Base-by-base conservation (phyloP, 768 basidiomycete genomes). In the Lentinula edodes region DNA sequence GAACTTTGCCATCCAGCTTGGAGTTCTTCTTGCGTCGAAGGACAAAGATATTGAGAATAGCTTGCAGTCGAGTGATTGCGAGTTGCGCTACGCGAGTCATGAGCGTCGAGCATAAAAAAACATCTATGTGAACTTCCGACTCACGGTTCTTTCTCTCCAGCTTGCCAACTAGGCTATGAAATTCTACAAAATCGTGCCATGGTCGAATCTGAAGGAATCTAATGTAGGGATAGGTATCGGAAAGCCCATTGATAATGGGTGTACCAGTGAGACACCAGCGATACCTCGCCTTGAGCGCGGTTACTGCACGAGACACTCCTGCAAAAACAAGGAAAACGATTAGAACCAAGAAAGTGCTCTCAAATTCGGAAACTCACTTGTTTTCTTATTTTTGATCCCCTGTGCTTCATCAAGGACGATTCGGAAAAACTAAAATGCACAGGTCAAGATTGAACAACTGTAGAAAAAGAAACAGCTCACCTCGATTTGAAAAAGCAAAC, bases 201-300 rank as follows among this genome's bases (percentile, higher is more conserved):
- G 80, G 81, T 5, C 76, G 69, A 18, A 82, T 67, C 58, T 69
- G 72, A 54, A 82, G 65, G 66, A 80, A 83, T 20, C 80, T 71
- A 8, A 82, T 46, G 50, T 75, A 74, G 10, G 74, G 73, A 63
- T 80, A 90, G 0, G 80, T 76, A 68, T 90, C 90, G 23, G 60
- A 56, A 32, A 46, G 18, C 8, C 16, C 12, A 54, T 56, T 41
- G 10, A 38, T 38, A 18, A 39, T 50, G 18, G 70, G 75, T 18
- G 68, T 82, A 79, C 85, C 86, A 28, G 87, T 89, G 8, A 90
- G 72, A 64, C 81, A 82, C 90, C 90, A 91, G 42, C 87, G 78
- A 68, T 85, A 80, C 16, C 67, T 76, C 0, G 83, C 64, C 10
- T 77, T 71, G 15, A 92, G 71, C 12, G 83, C 78, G 9, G 80